Conservation (phyloP, 164 flowering plant genomes). For the Aristolochia fimbriata region DNA sequence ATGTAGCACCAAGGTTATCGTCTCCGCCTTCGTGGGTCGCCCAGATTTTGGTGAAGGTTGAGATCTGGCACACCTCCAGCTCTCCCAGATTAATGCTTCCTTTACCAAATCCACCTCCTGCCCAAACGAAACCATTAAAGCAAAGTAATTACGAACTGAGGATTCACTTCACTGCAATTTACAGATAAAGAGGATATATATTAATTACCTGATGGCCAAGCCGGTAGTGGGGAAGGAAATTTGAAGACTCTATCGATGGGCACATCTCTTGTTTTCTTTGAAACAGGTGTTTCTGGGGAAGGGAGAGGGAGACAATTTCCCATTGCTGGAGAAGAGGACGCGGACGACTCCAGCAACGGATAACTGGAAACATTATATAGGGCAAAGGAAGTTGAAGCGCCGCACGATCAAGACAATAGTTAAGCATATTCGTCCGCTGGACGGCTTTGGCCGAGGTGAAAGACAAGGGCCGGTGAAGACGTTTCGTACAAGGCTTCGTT, state of each 20-base stretch:
- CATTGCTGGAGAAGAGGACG: slow-evolving; percentile 14
- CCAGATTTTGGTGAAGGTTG: slow-evolving; percentile 63
- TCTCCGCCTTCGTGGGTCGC: slow-evolving; percentile 57
- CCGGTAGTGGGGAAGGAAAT: slow-evolving; percentile 46
- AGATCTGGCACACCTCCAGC: slow-evolving; percentile 39
- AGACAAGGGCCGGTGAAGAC: too few species aligned
- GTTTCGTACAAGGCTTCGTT: too few species aligned
- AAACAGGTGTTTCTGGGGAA: slow-evolving; percentile 1
- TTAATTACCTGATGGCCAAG: slow-evolving; percentile 40
- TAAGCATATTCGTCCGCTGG: too few species aligned
- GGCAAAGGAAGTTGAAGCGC: too few species aligned
- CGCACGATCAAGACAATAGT: too few species aligned
- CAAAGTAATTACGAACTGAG: neutral
- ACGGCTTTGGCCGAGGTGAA: too few species aligned
- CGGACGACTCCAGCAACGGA: too few species aligned
- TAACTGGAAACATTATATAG: too few species aligned
- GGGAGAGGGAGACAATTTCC: slow-evolving; percentile 21
- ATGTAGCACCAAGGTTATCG: slow-evolving; percentile 51
- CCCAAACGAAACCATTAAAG: neutral
- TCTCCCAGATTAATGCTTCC: slow-evolving; percentile 76
- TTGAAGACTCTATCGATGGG: slow-evolving; percentile 44
- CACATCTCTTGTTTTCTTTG: slow-evolving; percentile 12
- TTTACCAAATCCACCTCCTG: slow-evolving; percentile 61
- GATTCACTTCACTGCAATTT: neutral
- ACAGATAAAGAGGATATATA: too few species aligned